phyloP scores from a whole-genome alignment of 208 protist genomes.

The Novymonas esmeraldas region DNA sequence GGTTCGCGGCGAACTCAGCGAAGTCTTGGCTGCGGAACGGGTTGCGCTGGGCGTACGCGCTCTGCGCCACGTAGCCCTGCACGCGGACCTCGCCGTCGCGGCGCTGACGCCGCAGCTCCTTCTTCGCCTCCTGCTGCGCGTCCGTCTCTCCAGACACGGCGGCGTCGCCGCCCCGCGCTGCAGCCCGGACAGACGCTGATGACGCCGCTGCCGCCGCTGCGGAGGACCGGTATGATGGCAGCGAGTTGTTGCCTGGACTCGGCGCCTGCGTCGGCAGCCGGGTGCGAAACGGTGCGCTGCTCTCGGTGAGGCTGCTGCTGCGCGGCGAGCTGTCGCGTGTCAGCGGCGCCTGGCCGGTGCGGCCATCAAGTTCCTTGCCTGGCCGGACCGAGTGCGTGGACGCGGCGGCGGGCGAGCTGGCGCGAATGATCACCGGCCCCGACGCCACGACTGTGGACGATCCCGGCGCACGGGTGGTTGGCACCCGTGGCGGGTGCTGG shows the following conservation, averaged over 20 bases:
- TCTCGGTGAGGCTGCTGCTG: constrained; percentile 1
- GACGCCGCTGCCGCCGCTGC: background rate
- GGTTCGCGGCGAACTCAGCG: constrained; percentile 59
- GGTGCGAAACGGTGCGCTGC: constrained; percentile 7
- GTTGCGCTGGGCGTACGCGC: constrained; percentile 70
- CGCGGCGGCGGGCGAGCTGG: background rate
- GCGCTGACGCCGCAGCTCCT: constrained; percentile 8
- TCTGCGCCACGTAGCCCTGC: constrained; percentile 53
- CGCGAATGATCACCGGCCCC: background rate
- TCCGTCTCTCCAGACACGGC: background rate
- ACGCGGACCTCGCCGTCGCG: constrained; percentile 19
- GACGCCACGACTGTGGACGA: background rate
- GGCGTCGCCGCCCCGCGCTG: background rate
- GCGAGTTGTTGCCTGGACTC: background rate
- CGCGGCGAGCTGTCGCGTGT: background rate
- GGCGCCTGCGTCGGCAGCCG: constrained; percentile 21
- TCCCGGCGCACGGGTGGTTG: background rate
- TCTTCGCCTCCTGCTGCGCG: constrained; percentile 5
- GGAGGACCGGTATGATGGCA: background rate
- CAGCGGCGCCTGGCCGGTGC: background rate
- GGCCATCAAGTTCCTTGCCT: background rate
- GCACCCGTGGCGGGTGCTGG: constrained; percentile 2
- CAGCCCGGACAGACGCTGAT: background rate
- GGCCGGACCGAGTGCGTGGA: background rate
- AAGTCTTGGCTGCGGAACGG: constrained; percentile 77